These are phyloP conservation scores for Fraxinus floribunda DNA, from an alignment of 305 asterid genomes.

Conservation along the genomic window DNA sequence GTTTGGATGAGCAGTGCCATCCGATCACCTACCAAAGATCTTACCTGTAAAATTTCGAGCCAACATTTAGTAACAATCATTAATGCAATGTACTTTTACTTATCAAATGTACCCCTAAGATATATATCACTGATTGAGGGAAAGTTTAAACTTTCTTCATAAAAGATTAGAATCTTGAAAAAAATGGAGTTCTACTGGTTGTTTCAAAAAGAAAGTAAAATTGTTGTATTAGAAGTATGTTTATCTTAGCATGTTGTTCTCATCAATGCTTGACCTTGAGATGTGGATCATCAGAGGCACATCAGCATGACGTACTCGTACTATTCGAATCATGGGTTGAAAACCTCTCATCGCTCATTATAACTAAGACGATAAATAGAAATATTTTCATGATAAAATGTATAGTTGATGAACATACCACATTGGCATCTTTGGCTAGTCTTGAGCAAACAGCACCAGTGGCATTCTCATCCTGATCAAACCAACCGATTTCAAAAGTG, in stretches of 20 bases:
- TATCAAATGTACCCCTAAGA: neutral
- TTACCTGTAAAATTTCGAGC: conserved; percentile 46
- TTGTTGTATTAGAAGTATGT: neutral
- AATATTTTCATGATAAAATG: neutral
- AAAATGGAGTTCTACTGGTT: neutral
- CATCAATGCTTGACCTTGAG: neutral
- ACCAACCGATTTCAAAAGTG: conserved; percentile 96
- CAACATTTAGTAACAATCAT: neutral
- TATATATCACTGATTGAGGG: neutral
- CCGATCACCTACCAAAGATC: conserved; percentile 89
- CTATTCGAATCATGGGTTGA: neutral
- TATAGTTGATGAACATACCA: conserved; percentile 40
- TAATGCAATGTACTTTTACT: neutral
- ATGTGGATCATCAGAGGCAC: neutral
- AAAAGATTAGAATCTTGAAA: neutral
- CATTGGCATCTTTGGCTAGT: conserved; percentile 93
- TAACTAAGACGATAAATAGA: neutral
- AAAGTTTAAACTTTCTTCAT: neutral
- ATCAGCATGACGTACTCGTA: neutral
- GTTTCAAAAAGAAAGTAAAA: neutral
- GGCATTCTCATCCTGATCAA: conserved; percentile 78
- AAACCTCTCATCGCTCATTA: neutral
- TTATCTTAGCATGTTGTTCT: neutral
- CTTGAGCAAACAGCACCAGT: conserved; percentile 88
- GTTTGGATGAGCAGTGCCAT: conserved; percentile 77